Conservation (phyloP, 169 alveolate genomes). For the Prorocentrum cordatum region DNA sequence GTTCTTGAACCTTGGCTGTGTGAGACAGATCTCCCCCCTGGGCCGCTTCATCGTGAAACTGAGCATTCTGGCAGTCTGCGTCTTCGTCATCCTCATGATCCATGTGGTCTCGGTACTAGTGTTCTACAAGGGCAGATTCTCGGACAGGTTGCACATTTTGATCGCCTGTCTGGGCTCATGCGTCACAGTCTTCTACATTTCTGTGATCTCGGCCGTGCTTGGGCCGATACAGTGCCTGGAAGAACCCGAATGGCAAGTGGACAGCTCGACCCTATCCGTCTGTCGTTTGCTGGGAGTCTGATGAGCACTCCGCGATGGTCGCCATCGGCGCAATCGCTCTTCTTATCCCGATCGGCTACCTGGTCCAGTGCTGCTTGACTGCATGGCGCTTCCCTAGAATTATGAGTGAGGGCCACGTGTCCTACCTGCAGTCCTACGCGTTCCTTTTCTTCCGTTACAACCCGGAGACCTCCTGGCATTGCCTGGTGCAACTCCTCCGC, state of each 20-base stretch:
- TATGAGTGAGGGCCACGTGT: not conserved
- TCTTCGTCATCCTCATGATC: not conserved
- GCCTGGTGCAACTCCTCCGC: not conserved
- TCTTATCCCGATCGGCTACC: not conserved
- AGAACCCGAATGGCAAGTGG: not conserved
- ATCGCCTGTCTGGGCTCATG: not conserved
- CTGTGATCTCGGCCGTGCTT: not conserved
- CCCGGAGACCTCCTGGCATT: not conserved
- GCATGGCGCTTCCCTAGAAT: not conserved
- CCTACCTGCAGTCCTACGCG: not conserved
- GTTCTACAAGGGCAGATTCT: not conserved
- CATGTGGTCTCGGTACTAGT: not conserved
- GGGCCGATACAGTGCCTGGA: not conserved
- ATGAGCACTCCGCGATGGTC: not conserved
- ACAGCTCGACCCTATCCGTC: not conserved
- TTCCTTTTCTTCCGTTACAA: not conserved
- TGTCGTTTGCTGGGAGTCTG: not conserved
- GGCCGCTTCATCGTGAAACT: no score
- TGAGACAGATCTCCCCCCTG: no score
- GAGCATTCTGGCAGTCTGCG: not conserved
- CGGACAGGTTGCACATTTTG: not conserved
- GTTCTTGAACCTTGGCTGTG: no score
- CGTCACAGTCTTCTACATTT: not conserved
- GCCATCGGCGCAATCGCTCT: not conserved
- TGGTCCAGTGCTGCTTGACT: not conserved